phyloP scores from a whole-genome alignment of 164 flowering plant species.

The Sextonia rubra region DNA sequence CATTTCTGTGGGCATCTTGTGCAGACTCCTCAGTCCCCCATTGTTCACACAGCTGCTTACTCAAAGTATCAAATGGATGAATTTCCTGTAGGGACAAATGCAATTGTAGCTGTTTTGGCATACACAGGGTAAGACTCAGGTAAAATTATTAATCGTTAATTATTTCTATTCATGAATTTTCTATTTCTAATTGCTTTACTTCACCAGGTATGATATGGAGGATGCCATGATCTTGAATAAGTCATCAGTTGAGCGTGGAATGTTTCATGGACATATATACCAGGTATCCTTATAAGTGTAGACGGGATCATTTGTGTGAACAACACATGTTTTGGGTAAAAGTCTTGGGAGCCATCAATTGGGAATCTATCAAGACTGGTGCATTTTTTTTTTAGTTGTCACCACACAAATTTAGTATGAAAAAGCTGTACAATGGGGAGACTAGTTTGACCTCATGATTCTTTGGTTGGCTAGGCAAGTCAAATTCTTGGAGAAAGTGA shows the following conservation, averaged over 20 bases:
- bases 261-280: slow-evolving; percentile 80
- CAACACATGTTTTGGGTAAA: too few species aligned
- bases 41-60: slow-evolving; percentile 86
- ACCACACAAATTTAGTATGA: too few species aligned
- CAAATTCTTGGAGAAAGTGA: too few species aligned
- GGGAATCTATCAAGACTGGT: too few species aligned
- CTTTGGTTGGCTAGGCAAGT: too few species aligned
- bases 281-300: slow-evolving; percentile 42
- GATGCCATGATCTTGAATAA: slow-evolving; percentile 98
- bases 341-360: too few species aligned
- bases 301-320: not conserved
- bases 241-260: slow-evolving; percentile 93
- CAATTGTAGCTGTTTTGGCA: slow-evolving; percentile 93
- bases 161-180: not conserved
- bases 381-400: too few species aligned
- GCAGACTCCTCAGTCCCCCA: slow-evolving; percentile 95
- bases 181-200: not conserved
- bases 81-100: slow-evolving; percentile 89
- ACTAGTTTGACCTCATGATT: too few species aligned
- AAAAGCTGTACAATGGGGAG: too few species aligned
- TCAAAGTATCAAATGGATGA: slow-evolving; percentile 68
- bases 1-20: not conserved
- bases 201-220: slow-evolving; percentile 90
- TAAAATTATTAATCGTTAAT: not conserved
- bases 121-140: slow-evolving; percentile 72